Evolutionary conservation across 768 basidiomycete genomes (phyloP), one percentile per base, ranked within the genome.

Genomic region (Tricholoma hemisulphureum): DNA sequence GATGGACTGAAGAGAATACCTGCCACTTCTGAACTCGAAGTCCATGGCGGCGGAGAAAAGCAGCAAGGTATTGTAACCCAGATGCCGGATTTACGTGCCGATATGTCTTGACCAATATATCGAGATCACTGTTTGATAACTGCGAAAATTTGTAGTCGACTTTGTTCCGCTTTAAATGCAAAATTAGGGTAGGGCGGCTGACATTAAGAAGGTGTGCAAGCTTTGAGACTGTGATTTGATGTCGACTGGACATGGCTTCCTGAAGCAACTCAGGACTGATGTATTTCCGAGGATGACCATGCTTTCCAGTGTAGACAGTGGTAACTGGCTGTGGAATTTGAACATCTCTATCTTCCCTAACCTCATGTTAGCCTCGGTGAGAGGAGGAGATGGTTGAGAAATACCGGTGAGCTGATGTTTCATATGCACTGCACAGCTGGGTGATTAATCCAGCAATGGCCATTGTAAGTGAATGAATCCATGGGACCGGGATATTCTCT

Each of bases 41-140:
- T 2, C 72, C 71, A 41, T 64, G 59, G 6, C 24, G 26, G 4
- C 67, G 51, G 3, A 75, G 58, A 60, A 63, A 68, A 1, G 71
- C 72, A 39, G 63, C 56, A 1, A 70, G 48, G 54, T 76, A 76
- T 1, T 64, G 53, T 2, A 73, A 8, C 2, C 74, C 69, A 7
- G 70, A 63, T 11, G 52, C 45, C 6, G 65, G 67, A 6, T 59
- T 60, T 23, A 23, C 16, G 65, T 9, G 57, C 50, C 6, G 69
- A n/a, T n/a, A n/a, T n/a, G n/a, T n/a, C n/a, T n/a, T n/a, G n/a
- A n/a, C n/a, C n/a, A n/a, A n/a, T 20, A 26, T 34, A 28, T 53
- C 51, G 1, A 53, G 41, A 14, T 58, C 51, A 2, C 37, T 6
- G 28, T 58, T 43, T 13, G 57, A 58, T 0, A 58, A 29, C 6